Evolutionary conservation across 139 green algal species (phyloP), one percentile per base, ranked within the genome.

Genomic region (Chlorella vulgaris): DNA sequence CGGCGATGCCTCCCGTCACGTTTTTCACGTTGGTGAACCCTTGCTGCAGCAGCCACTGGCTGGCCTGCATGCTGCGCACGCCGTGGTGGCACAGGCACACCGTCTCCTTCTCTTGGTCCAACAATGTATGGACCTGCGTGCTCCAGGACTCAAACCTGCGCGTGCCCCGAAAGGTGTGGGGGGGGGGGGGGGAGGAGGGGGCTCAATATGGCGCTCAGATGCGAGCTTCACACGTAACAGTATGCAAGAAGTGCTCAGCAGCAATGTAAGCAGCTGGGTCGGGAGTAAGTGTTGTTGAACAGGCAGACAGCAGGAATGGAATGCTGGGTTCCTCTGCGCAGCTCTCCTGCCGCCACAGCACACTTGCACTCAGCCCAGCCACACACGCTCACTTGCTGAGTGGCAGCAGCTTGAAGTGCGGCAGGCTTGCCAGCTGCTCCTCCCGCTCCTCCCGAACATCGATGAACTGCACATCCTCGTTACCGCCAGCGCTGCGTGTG

Each of bases 71-170:
- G 76, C 75, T 74, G 63, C 93, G 77, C 51, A 96, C 79, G 40
- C 93, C 93, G 71, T 97, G 93, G 78, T 97, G 93, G 83, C 93
- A 97, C 81, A 97, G 82, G n/a, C 95, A 86, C 26, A 95, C 77
- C 4, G 91, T 95, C 62, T 93, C 79, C 53, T 88, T 90, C 4
- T 85, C 31, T 4, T 85, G 81, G 81, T 97, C 90, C 62, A 97
- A 76, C 5, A 79, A 47, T 21, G 82, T 28, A 4, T 47, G 31
- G 40, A 91, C 67, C 10, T 63, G 78, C 28, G 74, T 39, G 7
- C 80, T 71, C 91, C 91, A 94, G 13, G 76, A 53, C 26, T 83
- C 55, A 66, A 83, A 75, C 42, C 81, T 83, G 75, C 31, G 33
- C 21, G 43, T 18, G 8, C 26, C 38, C 13, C 31, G 29, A 1